These are phyloP conservation scores for Rubia balearica DNA, from an alignment of 305 asterid genomes.

Conservation along the genomic window DNA sequence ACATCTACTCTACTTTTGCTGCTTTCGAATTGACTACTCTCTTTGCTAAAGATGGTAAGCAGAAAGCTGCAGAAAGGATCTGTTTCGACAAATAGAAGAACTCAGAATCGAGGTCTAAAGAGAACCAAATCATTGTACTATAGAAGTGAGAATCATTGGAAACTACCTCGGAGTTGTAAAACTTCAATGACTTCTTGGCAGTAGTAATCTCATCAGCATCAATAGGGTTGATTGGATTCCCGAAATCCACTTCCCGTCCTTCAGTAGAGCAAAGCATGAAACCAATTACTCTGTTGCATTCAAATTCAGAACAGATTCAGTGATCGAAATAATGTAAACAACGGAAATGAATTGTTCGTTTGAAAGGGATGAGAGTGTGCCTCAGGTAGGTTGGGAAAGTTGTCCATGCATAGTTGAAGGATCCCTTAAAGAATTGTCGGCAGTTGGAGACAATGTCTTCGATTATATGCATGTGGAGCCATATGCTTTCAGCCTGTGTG, in stretches of 20 bases:
- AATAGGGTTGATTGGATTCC: conserved; percentile 38
- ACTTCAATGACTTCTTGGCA: conserved; percentile 29
- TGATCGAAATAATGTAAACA: no score
- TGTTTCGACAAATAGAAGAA: conserved; percentile 19
- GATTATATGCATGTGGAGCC: conserved; percentile 99
- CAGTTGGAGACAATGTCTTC: conserved; percentile 82
- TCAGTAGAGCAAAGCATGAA: conserved; percentile 55
- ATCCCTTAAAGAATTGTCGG: conserved; percentile 89
- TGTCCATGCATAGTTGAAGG: conserved; percentile 97
- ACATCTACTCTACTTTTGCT: conserved; percentile 16
- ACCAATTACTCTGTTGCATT: conserved; percentile 43
- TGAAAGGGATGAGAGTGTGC: conserved; percentile 24
- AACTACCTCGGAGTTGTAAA: conserved; percentile 44
- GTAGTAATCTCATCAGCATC: conserved; percentile 16
- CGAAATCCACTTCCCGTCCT: conserved; percentile 42
- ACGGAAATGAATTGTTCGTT: background rate
- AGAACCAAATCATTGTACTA: background rate
- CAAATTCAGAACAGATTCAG: conserved; percentile 4
- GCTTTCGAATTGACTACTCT: conserved; percentile 67
- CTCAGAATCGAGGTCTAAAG: background rate
- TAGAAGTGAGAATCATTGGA: background rate
- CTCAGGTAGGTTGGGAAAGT: conserved; percentile 97
- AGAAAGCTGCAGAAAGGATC: conserved; percentile 89
- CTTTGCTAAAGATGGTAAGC: conserved; percentile 84
- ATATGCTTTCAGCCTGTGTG: conserved; percentile 98